A percentile compares a stretch with the other conserved stretches of the same genome.
Evolutionary conservation across 2,329 filamentous ascomycete species (phyloP).

Genomic region (Cladosporium halotolerans): DNA sequence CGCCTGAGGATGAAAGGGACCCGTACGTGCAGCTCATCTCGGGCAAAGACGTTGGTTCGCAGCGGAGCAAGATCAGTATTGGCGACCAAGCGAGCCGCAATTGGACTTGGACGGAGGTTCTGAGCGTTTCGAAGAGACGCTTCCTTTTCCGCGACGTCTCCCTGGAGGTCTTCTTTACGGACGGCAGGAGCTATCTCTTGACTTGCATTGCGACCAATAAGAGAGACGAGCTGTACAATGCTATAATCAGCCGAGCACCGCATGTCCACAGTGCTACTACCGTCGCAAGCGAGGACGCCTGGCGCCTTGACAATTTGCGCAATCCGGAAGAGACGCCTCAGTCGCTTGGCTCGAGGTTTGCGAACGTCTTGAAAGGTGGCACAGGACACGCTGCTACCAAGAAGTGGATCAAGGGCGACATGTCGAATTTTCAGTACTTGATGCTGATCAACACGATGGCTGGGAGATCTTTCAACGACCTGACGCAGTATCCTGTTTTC

Average conservation of each 20-base stretch:
- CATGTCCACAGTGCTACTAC: constrained; percentile 61
- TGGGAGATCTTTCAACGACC: constrained; percentile 91
- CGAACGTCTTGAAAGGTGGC: constrained; percentile 80
- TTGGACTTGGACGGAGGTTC: constrained; percentile 91
- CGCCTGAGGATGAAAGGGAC: constrained; percentile 84
- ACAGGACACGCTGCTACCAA: constrained; percentile 78
- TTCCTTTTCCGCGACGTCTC: constrained; percentile 94
- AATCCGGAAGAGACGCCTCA: constrained; percentile 58
- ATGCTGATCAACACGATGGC: constrained; percentile 99
- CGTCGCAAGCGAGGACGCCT: constrained; percentile 70
- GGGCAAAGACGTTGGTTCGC: constrained; percentile 60
- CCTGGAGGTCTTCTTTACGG: constrained; percentile 95
- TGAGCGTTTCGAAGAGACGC: constrained; percentile 90
- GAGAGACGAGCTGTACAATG: constrained; percentile 74
- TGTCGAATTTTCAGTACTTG: constrained; percentile 97
- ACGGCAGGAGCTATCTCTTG: constrained; percentile 88
- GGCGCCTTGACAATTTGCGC: constrained; percentile 82
- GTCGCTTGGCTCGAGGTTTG: constrained; percentile 78
- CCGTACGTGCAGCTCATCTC: constrained; percentile 93
- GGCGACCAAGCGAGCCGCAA: constrained; percentile 74
- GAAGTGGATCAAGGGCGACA: constrained; percentile 87
- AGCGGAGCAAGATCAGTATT: constrained; percentile 40
- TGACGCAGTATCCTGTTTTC: constrained; percentile 97
- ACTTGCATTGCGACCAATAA: constrained; percentile 69
- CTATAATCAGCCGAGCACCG: constrained; percentile 71